A percentile compares a stretch with the other conserved stretches of the same genome.
These are phyloP conservation scores for Plasmodium inui DNA, from an alignment of 169 alveolate genomes.

Conservation along the genomic window DNA sequence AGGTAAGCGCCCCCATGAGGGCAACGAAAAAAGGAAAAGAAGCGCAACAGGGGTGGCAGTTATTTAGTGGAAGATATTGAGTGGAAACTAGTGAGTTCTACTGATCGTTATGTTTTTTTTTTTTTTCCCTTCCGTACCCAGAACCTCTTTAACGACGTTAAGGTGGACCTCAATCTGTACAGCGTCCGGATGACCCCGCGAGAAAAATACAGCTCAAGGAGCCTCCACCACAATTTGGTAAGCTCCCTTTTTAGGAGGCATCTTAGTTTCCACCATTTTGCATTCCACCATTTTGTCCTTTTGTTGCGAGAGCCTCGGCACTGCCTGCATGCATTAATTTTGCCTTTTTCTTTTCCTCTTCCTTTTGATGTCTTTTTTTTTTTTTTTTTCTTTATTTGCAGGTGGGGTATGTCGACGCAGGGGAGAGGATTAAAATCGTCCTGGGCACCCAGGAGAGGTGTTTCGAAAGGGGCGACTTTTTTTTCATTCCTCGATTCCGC, in stretches of 20 bases:
- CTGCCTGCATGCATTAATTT: background rate
- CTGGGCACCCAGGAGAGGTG: slow-evolving; percentile 17
- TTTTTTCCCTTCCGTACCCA: background rate
- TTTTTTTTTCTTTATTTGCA: slow-evolving; percentile 13
- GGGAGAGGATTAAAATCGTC: slow-evolving; percentile 32
- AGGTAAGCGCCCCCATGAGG: background rate
- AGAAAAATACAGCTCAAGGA: background rate
- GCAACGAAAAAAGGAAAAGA: background rate
- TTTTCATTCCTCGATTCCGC: slow-evolving; percentile 27
- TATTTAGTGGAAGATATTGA: no score
- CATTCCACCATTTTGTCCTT: background rate
- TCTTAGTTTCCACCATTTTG: background rate
- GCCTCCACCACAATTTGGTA: slow-evolving; percentile 28
- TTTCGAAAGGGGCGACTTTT: slow-evolving; percentile 39
- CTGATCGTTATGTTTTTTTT: background rate
- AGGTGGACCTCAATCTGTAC: slow-evolving; percentile 11
- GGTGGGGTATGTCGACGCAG: slow-evolving; percentile 34
- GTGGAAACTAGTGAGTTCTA: background rate
- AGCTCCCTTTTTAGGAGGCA: background rate
- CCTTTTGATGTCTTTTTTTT: background rate
- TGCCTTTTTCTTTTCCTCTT: background rate
- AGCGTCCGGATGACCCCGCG: slow-evolving; percentile 3
- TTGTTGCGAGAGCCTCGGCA: background rate
- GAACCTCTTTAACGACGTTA: slow-evolving; percentile 6
- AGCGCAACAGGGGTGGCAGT: background rate